phyloP scores from a whole-genome alignment of 257 asterid genomes.

The Solanum pinnatisectum region DNA sequence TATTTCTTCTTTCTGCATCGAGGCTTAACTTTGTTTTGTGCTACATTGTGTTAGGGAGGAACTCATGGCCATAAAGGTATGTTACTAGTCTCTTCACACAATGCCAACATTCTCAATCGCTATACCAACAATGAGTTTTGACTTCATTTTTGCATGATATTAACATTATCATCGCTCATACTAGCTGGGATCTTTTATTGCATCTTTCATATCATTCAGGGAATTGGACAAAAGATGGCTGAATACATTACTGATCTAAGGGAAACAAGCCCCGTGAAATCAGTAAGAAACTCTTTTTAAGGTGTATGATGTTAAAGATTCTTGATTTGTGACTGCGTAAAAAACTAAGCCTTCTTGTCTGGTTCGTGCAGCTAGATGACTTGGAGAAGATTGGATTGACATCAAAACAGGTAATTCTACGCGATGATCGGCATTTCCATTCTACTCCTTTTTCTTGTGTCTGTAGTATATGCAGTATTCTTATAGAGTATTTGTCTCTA shows the following conservation, averaged over 20 bases:
- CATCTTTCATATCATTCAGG: conserved; percentile 24
- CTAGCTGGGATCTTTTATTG: neutral
- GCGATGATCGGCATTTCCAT: neutral
- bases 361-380: conserved; percentile 53
- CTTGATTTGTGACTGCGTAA: neutral
- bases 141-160: neutral
- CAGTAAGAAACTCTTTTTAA: conserved; percentile 33
- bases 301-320: neutral
- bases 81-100: neutral
- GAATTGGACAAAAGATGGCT: conserved; percentile 79
- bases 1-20: neutral
- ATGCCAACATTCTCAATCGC: neutral
- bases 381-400: conserved; percentile 76
- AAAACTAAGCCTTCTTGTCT: neutral
- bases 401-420: conserved; percentile 55
- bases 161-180: neutral
- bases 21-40: neutral
- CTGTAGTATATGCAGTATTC: neutral
- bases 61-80: conserved; percentile 65
- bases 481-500: conserved; percentile 1
- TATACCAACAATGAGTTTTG: neutral
- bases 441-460: neutral
- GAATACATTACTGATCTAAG: conserved; percentile 70
- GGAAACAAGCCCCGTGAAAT: conserved; percentile 59
- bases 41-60: conserved; percentile 41